Base-by-base conservation (phyloP, 176 grass and related monocot species). In the Eragrostis nindensis region DNA sequence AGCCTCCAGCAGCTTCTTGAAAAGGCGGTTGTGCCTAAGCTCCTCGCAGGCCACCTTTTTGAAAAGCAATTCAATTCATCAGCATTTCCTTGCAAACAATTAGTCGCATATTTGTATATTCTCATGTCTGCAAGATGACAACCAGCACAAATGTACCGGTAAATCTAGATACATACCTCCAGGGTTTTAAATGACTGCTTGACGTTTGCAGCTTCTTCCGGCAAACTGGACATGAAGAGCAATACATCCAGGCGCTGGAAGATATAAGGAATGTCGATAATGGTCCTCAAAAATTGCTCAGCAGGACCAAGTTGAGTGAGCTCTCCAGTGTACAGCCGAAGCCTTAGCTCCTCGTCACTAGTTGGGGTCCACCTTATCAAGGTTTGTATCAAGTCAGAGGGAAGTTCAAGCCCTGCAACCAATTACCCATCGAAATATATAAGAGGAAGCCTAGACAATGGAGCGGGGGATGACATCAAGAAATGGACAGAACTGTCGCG, bases 1-100 rank as follows among this genome's bases (percentile, higher is more conserved):
- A 17, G 92, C 95, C 86, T 98, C 90, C 73, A 95, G 56, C 7
- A 98, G 81, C 75, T 98, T 98, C 87, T 90, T 88, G 53, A 98
- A 98, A 32, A 98, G 79, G 16, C 88, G 85, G 61, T 48, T 87
- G 21, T 72, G 69, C 69, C 87, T 87, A 49, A 98, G 81, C 74
- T 98, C 90, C 30, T 88, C 63, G 72, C 90, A 95, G 47, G 90
- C 95, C 29, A 95, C 47, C 91, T 97, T 55, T 64, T 79, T 15
- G 0, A 1, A 1, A 17, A 24, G 8, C 36, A 80, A 26, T 53
- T 18, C 63, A 68, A 80, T 52, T 25, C 66, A 16, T 41, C 47
- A 67, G 11, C 12, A 61, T 53, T 67, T 39, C 17, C 17, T 67
- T 67, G 44, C 60, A 3, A 53, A 27, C 26, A 42, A 3, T 52